Evolutionary conservation across 176 grass and related monocot genomes (phyloP).

Genomic region (Puya raimondii): DNA sequence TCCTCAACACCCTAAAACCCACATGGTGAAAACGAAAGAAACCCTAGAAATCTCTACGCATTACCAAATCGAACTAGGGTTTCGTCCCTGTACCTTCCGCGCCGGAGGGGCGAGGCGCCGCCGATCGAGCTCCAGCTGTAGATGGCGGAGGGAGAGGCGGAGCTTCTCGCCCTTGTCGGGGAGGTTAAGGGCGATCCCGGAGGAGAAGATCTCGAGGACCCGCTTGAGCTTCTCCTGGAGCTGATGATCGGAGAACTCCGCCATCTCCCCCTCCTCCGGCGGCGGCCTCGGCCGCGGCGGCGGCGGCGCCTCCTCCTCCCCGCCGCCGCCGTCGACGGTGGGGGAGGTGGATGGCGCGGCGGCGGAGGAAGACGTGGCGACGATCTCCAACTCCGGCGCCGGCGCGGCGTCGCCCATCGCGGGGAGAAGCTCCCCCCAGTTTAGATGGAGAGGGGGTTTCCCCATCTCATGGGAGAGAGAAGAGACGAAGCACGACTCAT

Average conservation of each 20-base stretch:
- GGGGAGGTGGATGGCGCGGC: too few relatives aligned
- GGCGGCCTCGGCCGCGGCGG: neutral
- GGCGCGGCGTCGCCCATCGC: neutral
- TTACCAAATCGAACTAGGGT: too few relatives aligned
- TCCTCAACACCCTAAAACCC: too few relatives aligned
- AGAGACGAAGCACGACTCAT: too few relatives aligned
- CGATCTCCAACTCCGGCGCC: neutral
- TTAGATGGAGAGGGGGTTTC: constrained; percentile 7
- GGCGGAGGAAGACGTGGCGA: neutral
- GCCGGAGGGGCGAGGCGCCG: constrained; percentile 6
- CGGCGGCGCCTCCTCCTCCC: neutral
- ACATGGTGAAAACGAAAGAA: too few relatives aligned
- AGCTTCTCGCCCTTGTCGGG: constrained; percentile 32
- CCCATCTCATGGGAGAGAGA: neutral
- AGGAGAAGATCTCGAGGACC: neutral
- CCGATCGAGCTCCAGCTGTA: constrained; percentile 18
- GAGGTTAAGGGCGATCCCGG: neutral
- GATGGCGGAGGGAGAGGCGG: neutral
- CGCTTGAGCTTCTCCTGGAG: constrained; percentile 24
- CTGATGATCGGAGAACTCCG: neutral
- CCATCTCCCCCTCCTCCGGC: neutral
- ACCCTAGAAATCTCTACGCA: too few relatives aligned
- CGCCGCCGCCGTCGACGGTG: neutral
- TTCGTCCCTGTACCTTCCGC: neutral
- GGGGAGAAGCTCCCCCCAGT: neutral